Evolutionary conservation across 2,329 filamentous ascomycete genomes (phyloP).

Genomic region (Neopestalotiopsis sp.): DNA sequence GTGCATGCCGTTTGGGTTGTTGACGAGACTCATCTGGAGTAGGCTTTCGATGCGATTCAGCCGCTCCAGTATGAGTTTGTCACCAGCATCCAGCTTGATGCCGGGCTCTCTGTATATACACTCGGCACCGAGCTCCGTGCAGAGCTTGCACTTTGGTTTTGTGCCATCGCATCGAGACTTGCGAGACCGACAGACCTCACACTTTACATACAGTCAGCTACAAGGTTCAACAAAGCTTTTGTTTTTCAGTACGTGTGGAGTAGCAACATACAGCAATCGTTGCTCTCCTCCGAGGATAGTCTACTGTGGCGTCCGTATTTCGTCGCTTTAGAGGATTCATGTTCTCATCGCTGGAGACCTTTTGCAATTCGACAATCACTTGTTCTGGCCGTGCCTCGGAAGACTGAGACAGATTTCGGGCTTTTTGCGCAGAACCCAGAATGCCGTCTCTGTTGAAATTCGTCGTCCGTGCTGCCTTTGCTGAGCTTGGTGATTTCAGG

Average conservation of each 20-base stretch:
- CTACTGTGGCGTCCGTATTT: conserved; percentile 64
- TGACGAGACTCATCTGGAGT: conserved; percentile 71
- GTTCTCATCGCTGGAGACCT: conserved; percentile 53
- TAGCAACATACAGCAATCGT: conserved; percentile 65
- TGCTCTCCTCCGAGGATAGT: conserved; percentile 68
- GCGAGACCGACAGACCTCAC: conserved; percentile 79
- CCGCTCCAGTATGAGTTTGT: conserved; percentile 83
- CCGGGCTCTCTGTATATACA: conserved; percentile 86
- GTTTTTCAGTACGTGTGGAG: conserved; percentile 17
- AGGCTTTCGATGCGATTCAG: conserved; percentile 78
- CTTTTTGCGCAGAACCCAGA: conserved; percentile 57
- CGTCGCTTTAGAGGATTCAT: conserved; percentile 61
- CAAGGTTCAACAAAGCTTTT: conserved; percentile 19
- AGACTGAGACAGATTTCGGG: conserved; percentile 60
- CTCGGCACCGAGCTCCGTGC: conserved; percentile 79
- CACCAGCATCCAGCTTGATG: conserved; percentile 85
- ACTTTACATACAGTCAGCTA: conserved; percentile 45
- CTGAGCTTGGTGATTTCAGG: conserved; percentile 57
- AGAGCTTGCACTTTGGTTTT: conserved; percentile 84
- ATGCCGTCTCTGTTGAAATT: conserved; percentile 61
- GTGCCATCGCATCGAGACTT: conserved; percentile 82
- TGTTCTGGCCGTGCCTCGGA: conserved; percentile 52
- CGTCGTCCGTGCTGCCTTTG: conserved; percentile 52
- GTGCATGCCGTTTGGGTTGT: conserved; percentile 55
- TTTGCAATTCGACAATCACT: conserved; percentile 50